Base-by-base conservation (phyloP, 2,329 filamentous ascomycete species). In the Aureobasidium sp. region DNA sequence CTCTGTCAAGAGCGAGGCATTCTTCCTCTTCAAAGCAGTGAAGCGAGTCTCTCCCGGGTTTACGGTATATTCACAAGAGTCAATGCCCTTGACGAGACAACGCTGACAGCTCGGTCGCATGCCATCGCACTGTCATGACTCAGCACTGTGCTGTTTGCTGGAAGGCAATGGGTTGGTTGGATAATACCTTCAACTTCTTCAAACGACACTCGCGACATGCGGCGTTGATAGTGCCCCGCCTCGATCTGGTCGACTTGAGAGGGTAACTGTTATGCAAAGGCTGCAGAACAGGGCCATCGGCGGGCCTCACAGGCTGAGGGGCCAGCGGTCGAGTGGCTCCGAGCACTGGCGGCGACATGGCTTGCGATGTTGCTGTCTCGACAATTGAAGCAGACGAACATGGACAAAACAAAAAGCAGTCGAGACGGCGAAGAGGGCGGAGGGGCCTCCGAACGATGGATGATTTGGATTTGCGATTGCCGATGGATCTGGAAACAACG, bases 11-110 rank as follows among this genome's bases (percentile, higher is more conserved):
- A 62, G 49, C n/a, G 24, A 39, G 17, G 42, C 60, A 49, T 62
- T 62, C n/a, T 57, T 62, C 19, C 58, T 61, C 15, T 61, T 61
- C 12, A 61, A 5, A 24, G 47, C 49, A 37, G 47, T 61, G n/a
- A 52, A 61, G n/a, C 58, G 58, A 14, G 58, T 61, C 44, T 61
- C 58, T 14, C 58, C 58, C 2, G 58, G 47, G 17, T 52, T 48
- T 5, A 61, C 58, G 22, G 39, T 37, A 29, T 61, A 61, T 19
- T 44, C 39, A 39, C 58, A 61, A 11, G 22, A 35, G 39, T 52
- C 29, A 19, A 31, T 35, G n/a, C 58, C 58, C 37, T 53, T 52
- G 11, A 24, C 37, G 14, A 35, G 3, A 29, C 58, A 61, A 5
- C 58, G 58, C 11, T 39, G 58, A 39, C 58, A 61, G 14, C 39